Percentiles rank a stretch among this genome's conserved stretches.
These are phyloP conservation scores for Pleochaeta shiraiana DNA, from an alignment of 2,329 filamentous ascomycete genomes.

Conservation along the genomic window DNA sequence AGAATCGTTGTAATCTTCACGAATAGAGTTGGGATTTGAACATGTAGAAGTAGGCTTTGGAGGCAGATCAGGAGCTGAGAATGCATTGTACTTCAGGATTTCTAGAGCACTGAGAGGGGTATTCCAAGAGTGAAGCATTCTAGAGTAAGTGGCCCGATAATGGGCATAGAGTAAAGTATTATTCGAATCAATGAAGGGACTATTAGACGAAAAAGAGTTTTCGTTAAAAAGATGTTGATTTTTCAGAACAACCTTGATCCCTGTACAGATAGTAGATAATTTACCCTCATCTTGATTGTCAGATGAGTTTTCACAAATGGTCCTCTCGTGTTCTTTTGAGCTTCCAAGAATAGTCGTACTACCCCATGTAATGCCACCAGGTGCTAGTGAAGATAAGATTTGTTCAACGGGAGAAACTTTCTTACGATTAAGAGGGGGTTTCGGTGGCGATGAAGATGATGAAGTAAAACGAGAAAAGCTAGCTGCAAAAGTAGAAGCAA, in stretches of 20 bases:
- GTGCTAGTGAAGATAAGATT: constrained; percentile 31
- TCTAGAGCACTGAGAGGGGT: constrained; percentile 40
- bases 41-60: neutral
- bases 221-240: constrained; percentile 39
- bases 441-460: constrained; percentile 24
- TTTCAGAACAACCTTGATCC: constrained; percentile 27
- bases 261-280: constrained; percentile 11
- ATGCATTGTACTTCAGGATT: constrained; percentile 42
- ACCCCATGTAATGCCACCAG: constrained; percentile 20
- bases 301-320: constrained; percentile 12
- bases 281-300: constrained; percentile 15
- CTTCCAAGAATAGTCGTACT: constrained; percentile 20
- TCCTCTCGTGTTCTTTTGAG: constrained; percentile 16
- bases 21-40: neutral
- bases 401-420: constrained; percentile 39
- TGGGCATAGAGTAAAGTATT: constrained; percentile 29
- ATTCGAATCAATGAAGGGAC: constrained; percentile 30
- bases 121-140: constrained; percentile 44
- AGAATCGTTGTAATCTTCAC: neutral
- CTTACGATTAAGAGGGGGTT: constrained; percentile 25
- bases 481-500: constrained; percentile 32
- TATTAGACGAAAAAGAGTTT: neutral
- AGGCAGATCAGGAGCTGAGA: neutral
- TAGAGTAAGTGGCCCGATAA: constrained; percentile 45
- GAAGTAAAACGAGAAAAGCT: constrained; percentile 26